These are phyloP conservation scores for Irpex sp. DNA, from an alignment of 1,284 basidiomycete genomes.

Conservation along the genomic window DNA sequence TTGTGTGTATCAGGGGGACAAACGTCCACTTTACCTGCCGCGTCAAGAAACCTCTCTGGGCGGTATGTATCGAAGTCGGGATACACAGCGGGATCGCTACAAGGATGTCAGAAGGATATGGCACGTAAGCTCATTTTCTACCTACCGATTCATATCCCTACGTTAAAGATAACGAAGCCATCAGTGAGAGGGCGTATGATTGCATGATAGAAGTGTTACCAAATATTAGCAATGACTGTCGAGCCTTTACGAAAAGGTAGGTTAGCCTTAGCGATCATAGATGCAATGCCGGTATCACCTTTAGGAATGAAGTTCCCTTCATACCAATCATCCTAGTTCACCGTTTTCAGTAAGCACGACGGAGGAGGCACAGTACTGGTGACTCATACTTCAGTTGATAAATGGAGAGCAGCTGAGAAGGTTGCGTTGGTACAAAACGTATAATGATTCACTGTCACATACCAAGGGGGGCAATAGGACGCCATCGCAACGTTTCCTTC, in stretches of 20 bases:
- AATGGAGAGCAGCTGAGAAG: not conserved
- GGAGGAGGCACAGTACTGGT: not conserved
- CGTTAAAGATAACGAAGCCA: not conserved
- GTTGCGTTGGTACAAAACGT: not conserved
- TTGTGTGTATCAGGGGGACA: not conserved
- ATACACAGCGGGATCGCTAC: not conserved
- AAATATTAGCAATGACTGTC: not conserved
- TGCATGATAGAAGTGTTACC: not conserved
- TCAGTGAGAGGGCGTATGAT: not conserved
- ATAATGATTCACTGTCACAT: not conserved
- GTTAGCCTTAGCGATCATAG: not conserved
- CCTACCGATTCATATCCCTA: not conserved
- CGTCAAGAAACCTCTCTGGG: not conserved
- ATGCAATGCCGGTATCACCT: not conserved
- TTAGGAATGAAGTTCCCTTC: not conserved
- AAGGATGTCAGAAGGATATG: too few relatives aligned
- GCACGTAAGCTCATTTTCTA: not conserved
- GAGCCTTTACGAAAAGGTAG: not conserved
- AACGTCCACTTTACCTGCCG: not conserved
- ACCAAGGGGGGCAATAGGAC: not conserved
- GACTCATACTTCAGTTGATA: not conserved
- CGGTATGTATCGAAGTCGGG: not conserved
- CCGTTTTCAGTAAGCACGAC: too few relatives aligned
- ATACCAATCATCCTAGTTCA: not conserved
- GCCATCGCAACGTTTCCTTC: not conserved